phyloP scores from a whole-genome alignment of 225 moss, liverwort and hornwort species.

The Polytrichum formosum region DNA sequence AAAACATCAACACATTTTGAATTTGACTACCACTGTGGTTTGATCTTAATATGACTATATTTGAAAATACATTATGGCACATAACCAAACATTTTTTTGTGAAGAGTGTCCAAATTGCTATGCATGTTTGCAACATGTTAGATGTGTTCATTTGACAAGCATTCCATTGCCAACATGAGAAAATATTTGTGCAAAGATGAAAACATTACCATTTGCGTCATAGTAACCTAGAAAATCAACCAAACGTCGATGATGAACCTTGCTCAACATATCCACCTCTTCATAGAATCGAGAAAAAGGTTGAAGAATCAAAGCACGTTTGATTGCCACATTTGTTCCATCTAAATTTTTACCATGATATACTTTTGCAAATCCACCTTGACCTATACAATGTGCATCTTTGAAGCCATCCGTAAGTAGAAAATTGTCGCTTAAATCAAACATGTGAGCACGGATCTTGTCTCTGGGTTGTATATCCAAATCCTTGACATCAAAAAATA shows the following conservation, averaged over 20 bases:
- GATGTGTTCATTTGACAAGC: no score
- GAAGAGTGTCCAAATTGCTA: no score
- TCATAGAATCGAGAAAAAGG: slow-evolving; percentile 11
- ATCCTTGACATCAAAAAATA: not conserved
- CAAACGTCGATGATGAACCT: slow-evolving; percentile 1
- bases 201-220: not conserved
- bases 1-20: no score
- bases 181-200: no score
- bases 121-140: no score
- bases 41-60: no score
- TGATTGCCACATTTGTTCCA: not conserved
- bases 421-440: not conserved
- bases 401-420: not conserved
- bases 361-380: not conserved
- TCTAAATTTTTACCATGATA: not conserved
- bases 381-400: not conserved
- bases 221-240: slow-evolving; percentile 2
- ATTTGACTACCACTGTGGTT: no score
- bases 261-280: slow-evolving; percentile 8
- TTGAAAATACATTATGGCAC: no score
- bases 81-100: no score
- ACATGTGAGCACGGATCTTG: not conserved
- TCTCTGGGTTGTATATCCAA: no score
- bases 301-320: not conserved
- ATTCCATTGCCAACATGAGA: no score